These are phyloP conservation scores for Aspergillus sp. DNA, from an alignment of 2,329 filamentous ascomycete genomes.

Conservation along the genomic window DNA sequence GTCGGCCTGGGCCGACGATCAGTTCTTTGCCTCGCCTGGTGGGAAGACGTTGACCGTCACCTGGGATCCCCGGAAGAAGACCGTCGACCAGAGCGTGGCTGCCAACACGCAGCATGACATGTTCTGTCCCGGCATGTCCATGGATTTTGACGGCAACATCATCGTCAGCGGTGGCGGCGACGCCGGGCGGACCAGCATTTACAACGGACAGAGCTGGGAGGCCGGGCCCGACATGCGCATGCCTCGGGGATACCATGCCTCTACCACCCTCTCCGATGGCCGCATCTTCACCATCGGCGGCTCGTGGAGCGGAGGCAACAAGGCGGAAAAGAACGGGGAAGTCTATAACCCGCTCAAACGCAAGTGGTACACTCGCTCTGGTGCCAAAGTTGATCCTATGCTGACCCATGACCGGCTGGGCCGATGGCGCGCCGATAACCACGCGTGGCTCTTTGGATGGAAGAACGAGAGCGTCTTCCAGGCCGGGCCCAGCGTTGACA, in stretches of 20 bases:
- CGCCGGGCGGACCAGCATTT: slow-evolving; percentile 1
- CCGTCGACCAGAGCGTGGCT: neutral
- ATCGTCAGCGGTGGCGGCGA: slow-evolving; percentile 6
- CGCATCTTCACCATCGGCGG: slow-evolving; percentile 7
- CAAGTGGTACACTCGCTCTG: too few relatives aligned
- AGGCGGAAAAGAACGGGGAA: slow-evolving; percentile 1
- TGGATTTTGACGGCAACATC: slow-evolving; percentile 1
- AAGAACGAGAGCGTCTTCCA: slow-evolving; percentile 5
- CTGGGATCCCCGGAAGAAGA: slow-evolving; percentile 1
- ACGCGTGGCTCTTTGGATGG: slow-evolving; percentile 10
- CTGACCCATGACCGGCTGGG: neutral
- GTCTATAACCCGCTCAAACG: neutral
- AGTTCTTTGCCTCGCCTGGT: neutral
- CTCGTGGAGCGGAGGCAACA: neutral
- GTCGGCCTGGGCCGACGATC: neutral
- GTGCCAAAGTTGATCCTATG: neutral
- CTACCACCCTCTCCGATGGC: slow-evolving; percentile 5
- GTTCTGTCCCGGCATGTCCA: slow-evolving; percentile 8
- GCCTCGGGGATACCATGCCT: slow-evolving; percentile 2
- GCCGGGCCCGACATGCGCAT: neutral
- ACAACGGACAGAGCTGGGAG: neutral
- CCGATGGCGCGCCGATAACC: slow-evolving; percentile 3
- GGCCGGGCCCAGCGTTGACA: slow-evolving; percentile 4
- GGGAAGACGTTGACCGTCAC: neutral
- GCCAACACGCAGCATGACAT: slow-evolving; percentile 8